These are phyloP conservation scores for Wickerhamomyces ciferrii DNA, from an alignment of 805 yeast genomes.

Conservation along the genomic window DNA sequence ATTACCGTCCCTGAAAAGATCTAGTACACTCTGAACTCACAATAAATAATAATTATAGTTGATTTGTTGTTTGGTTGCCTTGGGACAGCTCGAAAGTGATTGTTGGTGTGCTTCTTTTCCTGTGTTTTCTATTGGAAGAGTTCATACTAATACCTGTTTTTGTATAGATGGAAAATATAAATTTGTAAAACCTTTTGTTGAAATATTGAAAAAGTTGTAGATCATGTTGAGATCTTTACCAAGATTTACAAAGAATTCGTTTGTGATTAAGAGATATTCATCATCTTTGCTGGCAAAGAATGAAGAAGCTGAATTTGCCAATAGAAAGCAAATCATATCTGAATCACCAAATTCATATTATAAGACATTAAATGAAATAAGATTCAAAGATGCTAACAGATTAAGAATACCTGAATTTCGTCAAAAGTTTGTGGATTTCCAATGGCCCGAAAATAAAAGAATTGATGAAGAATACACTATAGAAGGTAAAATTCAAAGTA, in stretches of 20 bases:
- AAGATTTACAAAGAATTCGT: not conserved
- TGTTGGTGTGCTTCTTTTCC: not conserved
- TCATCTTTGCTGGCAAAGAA: slow-evolving; percentile 13
- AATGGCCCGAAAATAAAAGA: slow-evolving; percentile 19
- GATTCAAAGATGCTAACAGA: slow-evolving; percentile 7
- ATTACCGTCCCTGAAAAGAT: slow-evolving; percentile 26
- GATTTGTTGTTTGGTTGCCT: not conserved
- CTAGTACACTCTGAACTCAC: slow-evolving; percentile 3
- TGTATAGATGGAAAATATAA: not conserved
- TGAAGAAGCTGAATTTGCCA: slow-evolving; percentile 19
- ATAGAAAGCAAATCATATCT: slow-evolving; percentile 15
- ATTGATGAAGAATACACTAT: slow-evolving; percentile 18
- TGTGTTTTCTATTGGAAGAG: not conserved
- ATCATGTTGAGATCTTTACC: not conserved
- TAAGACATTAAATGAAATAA: slow-evolving; percentile 16
- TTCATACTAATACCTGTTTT: not conserved
- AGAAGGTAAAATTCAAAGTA: slow-evolving; percentile 53
- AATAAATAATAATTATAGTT: too few relatives aligned
- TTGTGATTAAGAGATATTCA: not conserved
- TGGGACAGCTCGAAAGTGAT: not conserved
- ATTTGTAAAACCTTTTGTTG: not conserved
- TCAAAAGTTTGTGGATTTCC: slow-evolving; percentile 18
- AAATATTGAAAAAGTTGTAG: not conserved
- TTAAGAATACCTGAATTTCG: slow-evolving; percentile 37
- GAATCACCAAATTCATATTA: slow-evolving; percentile 13